Conservation (phyloP, 1,139 yeast species). For the Taphrina wiesneri region DNA sequence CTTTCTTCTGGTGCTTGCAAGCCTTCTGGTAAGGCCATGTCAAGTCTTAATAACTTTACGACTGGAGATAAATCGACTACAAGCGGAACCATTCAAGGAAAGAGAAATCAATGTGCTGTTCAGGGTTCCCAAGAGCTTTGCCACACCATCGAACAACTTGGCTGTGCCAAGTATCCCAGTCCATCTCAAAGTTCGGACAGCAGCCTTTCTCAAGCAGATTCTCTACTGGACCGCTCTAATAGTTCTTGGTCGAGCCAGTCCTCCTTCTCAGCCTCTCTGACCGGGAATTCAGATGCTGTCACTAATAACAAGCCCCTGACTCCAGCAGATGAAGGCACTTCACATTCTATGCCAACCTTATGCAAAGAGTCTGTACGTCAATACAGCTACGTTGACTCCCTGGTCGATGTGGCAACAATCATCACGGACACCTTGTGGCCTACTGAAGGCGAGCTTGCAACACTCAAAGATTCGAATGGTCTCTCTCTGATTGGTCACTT, state of each 20-base stretch:
- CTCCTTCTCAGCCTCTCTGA: neutral
- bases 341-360: conserved; percentile 2
- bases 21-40: neutral
- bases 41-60: neutral
- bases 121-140: neutral
- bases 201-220: neutral
- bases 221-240: neutral
- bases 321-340: neutral
- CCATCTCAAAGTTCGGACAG: neutral
- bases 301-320: neutral
- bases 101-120: neutral
- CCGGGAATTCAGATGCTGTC: neutral
- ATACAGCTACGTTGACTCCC: conserved; percentile 30
- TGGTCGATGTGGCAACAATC: conserved; percentile 47
- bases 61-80: neutral
- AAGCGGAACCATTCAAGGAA: neutral
- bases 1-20: neutral
- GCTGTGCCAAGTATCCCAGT: neutral
- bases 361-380: conserved; percentile 13
- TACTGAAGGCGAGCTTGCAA: conserved; percentile 34
- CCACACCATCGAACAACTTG: neutral
- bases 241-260: neutral
- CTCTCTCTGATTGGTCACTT: conserved; percentile 48
- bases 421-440: conserved; percentile 48
- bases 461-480: conserved; percentile 34